phyloP scores from a whole-genome alignment of 768 basidiomycete genomes.

The Paxillus rubicundulus region DNA sequence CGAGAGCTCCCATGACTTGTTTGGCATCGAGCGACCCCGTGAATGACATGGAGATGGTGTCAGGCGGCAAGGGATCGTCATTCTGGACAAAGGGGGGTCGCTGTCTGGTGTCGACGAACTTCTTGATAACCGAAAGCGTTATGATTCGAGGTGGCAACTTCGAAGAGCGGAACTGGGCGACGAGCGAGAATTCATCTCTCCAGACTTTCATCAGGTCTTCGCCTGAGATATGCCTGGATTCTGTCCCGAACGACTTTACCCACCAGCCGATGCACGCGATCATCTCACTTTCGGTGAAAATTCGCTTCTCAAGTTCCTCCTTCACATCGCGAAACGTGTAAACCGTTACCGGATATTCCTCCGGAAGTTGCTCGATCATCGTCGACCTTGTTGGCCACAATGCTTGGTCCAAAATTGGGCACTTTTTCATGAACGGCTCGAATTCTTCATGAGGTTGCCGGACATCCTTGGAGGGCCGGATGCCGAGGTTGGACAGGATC shows the following conservation, averaged over 20 bases:
- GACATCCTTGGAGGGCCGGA: constrained; percentile 63
- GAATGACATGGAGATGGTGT: constrained; percentile 66
- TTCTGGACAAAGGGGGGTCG: constrained; percentile 54
- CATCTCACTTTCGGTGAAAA: constrained; percentile 68
- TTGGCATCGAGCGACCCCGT: constrained; percentile 53
- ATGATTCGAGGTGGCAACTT: constrained; percentile 36
- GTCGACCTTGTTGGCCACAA: constrained; percentile 34
- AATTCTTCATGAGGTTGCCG: constrained; percentile 69
- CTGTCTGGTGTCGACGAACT: constrained; percentile 61
- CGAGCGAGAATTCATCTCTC: neutral
- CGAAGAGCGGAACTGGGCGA: constrained; percentile 4
- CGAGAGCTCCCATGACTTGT: constrained; percentile 45
- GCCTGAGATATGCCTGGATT: constrained; percentile 10
- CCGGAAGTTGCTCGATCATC: constrained; percentile 62
- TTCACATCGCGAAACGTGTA: constrained; percentile 80
- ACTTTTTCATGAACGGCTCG: constrained; percentile 64
- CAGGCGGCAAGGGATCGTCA: constrained; percentile 72
- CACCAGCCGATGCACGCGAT: constrained; percentile 86
- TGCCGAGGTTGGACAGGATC: constrained; percentile 74
- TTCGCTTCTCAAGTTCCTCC: constrained; percentile 61
- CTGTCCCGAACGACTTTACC: constrained; percentile 35
- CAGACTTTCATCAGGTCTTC: constrained; percentile 37
- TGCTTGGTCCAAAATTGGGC: constrained; percentile 53
- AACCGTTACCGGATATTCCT: constrained; percentile 58
- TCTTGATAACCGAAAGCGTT: constrained; percentile 58